Conservation (phyloP, 2,329 filamentous ascomycete species). For the Botrytis hyacinthi region DNA sequence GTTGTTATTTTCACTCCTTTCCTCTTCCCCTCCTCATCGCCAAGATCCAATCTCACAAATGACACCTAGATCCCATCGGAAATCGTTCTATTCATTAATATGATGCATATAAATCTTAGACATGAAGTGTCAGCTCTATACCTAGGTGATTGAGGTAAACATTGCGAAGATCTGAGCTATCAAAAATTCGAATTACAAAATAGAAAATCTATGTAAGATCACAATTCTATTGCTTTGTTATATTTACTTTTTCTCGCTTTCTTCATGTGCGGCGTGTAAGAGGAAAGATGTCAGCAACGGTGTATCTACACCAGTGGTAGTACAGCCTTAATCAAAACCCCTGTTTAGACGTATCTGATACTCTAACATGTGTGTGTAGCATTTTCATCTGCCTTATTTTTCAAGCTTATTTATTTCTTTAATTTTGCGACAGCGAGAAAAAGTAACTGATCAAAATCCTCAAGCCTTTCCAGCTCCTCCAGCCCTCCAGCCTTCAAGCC, state of each 20-base stretch:
- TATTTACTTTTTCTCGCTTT: not conserved
- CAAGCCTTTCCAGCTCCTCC: not conserved
- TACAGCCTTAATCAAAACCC: not conserved
- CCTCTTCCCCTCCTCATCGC: not conserved
- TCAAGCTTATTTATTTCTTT: not conserved
- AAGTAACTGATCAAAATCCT: not conserved
- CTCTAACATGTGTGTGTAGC: not conserved
- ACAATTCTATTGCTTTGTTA: not conserved
- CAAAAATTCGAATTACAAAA: not conserved
- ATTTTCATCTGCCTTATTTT: not conserved
- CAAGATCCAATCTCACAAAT: conserved; percentile 3
- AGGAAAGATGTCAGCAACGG: not conserved
- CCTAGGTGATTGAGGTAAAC: not conserved
- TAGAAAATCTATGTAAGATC: not conserved
- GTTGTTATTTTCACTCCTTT: not conserved
- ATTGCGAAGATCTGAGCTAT: conserved; percentile 7
- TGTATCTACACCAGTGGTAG: not conserved
- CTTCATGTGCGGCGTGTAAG: not conserved
- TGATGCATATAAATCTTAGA: conserved; percentile 6
- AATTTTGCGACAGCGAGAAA: not conserved
- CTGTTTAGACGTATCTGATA: not conserved
- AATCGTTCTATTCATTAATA: not conserved
- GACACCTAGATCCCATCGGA: not conserved
- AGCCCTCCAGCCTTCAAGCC: not conserved
- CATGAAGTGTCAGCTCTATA: conserved; percentile 6